Conservation (phyloP, 352 stramenopile genomes). For the Pythium insidiosum region DNA sequence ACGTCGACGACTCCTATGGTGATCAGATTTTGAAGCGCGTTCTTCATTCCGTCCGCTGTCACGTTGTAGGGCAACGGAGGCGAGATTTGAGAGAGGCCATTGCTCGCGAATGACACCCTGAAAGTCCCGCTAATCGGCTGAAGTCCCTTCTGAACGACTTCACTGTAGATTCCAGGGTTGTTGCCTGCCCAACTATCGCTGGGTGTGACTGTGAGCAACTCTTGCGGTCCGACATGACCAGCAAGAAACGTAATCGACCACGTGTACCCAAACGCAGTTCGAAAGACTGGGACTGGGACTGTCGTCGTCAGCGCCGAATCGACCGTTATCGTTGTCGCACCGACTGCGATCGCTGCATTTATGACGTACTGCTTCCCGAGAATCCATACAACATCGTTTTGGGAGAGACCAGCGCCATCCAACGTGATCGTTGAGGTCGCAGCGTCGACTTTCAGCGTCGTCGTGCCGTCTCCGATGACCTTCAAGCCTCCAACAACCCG, state of each 20-base stretch:
- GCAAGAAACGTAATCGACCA: conserved; percentile 74
- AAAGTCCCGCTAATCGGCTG: conserved; percentile 92
- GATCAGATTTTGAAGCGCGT: conserved; percentile 83
- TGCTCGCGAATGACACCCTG: conserved; percentile 52
- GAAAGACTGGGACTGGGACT: conserved; percentile 55
- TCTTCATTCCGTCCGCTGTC: conserved; percentile 74
- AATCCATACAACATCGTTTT: conserved; percentile 44
- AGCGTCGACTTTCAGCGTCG: conserved; percentile 22
- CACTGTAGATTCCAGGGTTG: conserved; percentile 86
- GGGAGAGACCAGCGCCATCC: conserved; percentile 9
- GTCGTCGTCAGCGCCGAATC: conserved; percentile 16
- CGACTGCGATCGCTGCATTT: conserved; percentile 3
- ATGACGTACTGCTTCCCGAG: conserved; percentile 34
- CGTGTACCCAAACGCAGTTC: conserved; percentile 49
- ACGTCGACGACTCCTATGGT: conserved; percentile 88
- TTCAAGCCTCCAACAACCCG: conserved; percentile 29
- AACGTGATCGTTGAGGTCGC: conserved; percentile 19
- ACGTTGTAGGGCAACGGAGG: conserved; percentile 81
- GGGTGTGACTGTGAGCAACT: conserved; percentile 71
- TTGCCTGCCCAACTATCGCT: conserved; percentile 91
- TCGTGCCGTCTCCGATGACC: conserved; percentile 25
- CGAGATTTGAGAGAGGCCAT: conserved; percentile 78
- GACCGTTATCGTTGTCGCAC: conserved; percentile 10
- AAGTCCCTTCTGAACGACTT: conserved; percentile 74
- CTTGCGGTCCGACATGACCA: conserved; percentile 79